Percentiles rank a stretch among this genome's conserved stretches.
phyloP scores from a whole-genome alignment of 2,329 filamentous ascomycete genomes.

The Lasiodiplodia sp. region DNA sequence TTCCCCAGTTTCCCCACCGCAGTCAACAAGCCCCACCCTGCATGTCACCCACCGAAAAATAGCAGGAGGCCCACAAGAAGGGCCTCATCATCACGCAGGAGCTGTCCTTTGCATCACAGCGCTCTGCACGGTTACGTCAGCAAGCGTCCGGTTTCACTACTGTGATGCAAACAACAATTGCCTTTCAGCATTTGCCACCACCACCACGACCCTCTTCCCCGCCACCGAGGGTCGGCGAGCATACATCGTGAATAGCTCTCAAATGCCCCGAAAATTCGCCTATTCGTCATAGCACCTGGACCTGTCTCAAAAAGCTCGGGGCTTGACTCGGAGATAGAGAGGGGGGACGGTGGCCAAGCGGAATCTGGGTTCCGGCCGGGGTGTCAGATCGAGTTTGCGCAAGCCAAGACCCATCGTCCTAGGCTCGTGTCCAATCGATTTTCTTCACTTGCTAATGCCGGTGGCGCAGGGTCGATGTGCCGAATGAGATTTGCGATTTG shows the following conservation, averaged over 20 bases:
- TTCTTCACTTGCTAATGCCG: not conserved
- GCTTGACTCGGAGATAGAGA: not conserved
- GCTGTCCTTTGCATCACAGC: not conserved
- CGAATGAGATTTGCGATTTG: not conserved
- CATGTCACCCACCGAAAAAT: not conserved
- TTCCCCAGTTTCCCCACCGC: not conserved
- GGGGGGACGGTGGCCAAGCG: not conserved
- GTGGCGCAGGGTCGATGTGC: not conserved
- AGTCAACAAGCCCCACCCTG: not conserved
- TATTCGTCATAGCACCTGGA: not conserved
- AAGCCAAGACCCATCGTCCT: not conserved
- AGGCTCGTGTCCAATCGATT: not conserved
- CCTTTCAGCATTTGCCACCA: not conserved
- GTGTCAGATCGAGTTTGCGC: conserved; percentile 16
- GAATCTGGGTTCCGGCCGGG: conserved; percentile 6
- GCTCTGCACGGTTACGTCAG: not conserved
- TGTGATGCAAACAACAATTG: not conserved
- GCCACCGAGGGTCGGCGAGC: not conserved
- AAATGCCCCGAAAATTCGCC: not conserved
- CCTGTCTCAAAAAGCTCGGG: not conserved
- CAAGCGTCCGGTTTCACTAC: not conserved
- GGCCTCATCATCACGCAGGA: not conserved
- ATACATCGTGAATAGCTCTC: not conserved
- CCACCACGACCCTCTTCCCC: not conserved
- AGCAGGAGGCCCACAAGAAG: not conserved